Base-by-base conservation (phyloP, 306 rosid species). In the Notholithocarpus densiflorus region DNA sequence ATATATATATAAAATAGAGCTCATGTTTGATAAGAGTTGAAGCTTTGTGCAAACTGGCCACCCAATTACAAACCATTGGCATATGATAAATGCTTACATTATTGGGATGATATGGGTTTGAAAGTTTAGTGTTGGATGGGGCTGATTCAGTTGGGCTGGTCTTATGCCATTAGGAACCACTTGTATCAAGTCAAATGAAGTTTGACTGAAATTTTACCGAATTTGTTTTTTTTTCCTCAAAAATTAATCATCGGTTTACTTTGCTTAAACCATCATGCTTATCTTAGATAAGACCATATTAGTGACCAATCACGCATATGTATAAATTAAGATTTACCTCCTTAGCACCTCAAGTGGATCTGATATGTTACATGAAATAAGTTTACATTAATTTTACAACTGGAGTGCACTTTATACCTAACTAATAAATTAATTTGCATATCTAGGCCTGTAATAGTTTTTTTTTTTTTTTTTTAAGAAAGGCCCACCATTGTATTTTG, bases 81-180 rank as follows among this genome's bases (percentile, higher is more conserved):
- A 52, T 56, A 32, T 72, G 32, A 23, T 56, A 10, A 56, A 9
- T 6, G 20, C 12, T 52, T 75, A 61, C 70, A 24, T 43, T 45
- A 24, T 24, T 24, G 34, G 51, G 62, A 52, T 59, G 34, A 54
- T 75, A 56, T 70, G 23, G 68, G 74, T 76, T 56, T 51, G 17
- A 29, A 60, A 66, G 59, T 4, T 60, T 37, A 61, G 60, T 64
- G 68, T 76, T 62, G 68, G 51, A 13, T 6, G 55, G 75, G 71
- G 48, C 76, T 26, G 37, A 48, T 51, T 76, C 52, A 34, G 77
- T 61, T 62, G 72, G 32, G 60, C n/a, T 20, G 51, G 45, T 77
- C 37, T 40, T 59, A 11, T 23, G 31, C 66, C 31, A 59, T 23
- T 59, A 59, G 11, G 24, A 59, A 23, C 66, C 0, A 18, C 24